Evolutionary conservation across 2,329 filamentous ascomycete species (phyloP).

Genomic region (Salinomyces thailandicus): DNA sequence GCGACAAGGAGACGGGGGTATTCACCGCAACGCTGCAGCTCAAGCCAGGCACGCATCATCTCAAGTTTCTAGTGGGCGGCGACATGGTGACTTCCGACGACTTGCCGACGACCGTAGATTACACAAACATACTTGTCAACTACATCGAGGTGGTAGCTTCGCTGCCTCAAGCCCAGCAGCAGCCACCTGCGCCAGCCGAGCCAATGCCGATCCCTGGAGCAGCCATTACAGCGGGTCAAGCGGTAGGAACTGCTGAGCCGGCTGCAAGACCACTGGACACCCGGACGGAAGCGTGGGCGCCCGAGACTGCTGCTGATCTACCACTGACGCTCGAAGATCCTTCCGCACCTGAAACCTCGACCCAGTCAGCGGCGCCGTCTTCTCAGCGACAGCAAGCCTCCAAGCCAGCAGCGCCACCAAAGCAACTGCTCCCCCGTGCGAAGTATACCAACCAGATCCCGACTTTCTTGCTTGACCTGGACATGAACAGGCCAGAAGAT

Average conservation of each 20-base stretch:
- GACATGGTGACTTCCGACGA: slow-evolving; percentile 82
- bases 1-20: slow-evolving; percentile 44
- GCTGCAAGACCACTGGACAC: slow-evolving; percentile 55
- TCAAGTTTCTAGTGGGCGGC: slow-evolving; percentile 91
- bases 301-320: slow-evolving; percentile 15
- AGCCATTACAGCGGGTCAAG: slow-evolving; percentile 16
- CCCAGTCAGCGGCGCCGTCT: slow-evolving; percentile 1
- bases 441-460: slow-evolving; percentile 67
- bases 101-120: slow-evolving; percentile 90
- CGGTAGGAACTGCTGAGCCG: slow-evolving; percentile 11
- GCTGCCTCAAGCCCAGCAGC: slow-evolving; percentile 12
- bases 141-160: slow-evolving; percentile 69
- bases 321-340: slow-evolving; percentile 10
- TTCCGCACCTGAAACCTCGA: slow-evolving; percentile 4
- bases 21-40: slow-evolving; percentile 73
- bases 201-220: slow-evolving; percentile 24
- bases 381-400: slow-evolving; percentile 4
- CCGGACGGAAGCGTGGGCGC: slow-evolving; percentile 9
- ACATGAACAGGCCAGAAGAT: slow-evolving; percentile 55
- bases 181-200: slow-evolving; percentile 19
- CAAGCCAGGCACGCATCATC: slow-evolving; percentile 86
- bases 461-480: slow-evolving; percentile 75
- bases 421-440: slow-evolving; percentile 35
- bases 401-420: slow-evolving; percentile 12
- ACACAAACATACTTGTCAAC: slow-evolving; percentile 95